Conservation (phyloP, 2,329 filamentous ascomycete species). For the Penicillium sp. region DNA sequence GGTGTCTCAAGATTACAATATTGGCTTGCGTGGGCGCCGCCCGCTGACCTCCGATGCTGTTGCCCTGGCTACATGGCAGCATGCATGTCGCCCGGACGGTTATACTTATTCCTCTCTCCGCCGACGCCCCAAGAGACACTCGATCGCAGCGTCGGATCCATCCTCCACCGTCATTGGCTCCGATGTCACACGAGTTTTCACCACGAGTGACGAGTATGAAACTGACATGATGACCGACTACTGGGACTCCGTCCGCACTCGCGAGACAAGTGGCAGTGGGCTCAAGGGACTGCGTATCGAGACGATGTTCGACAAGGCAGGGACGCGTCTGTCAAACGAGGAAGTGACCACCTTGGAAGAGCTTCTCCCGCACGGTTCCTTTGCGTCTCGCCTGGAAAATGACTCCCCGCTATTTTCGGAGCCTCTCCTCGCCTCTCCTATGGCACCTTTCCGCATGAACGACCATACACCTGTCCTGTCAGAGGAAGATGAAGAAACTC, state of each 20-base stretch:
- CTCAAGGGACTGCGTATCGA: slow-evolving; percentile 59
- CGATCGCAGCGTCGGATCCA: slow-evolving; percentile 58
- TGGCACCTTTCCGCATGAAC: slow-evolving; percentile 15
- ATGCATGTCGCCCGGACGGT: slow-evolving; percentile 19
- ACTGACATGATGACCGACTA: slow-evolving; percentile 62
- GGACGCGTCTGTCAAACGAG: slow-evolving; percentile 36
- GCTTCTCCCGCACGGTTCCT: slow-evolving; percentile 48
- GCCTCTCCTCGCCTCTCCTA: slow-evolving; percentile 10
- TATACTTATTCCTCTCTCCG: slow-evolving; percentile 27
- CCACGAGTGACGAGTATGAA: slow-evolving; percentile 61
- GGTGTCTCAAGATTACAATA: slow-evolving; percentile 25
- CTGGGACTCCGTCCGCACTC: slow-evolving; percentile 63
- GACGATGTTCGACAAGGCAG: slow-evolving; percentile 61
- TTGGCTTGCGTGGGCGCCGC: slow-evolving; percentile 24
- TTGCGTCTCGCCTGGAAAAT: slow-evolving; percentile 31
- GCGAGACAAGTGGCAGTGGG: slow-evolving; percentile 54
- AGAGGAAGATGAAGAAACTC: slow-evolving; percentile 29
- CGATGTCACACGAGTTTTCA: slow-evolving; percentile 58
- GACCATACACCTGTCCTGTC: slow-evolving; percentile 19
- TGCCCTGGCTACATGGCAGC: slow-evolving; percentile 29
- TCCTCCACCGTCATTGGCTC: slow-evolving; percentile 60
- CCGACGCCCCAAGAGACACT: slow-evolving; percentile 52
- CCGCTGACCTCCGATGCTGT: slow-evolving; percentile 30
- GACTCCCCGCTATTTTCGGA: slow-evolving; percentile 20
- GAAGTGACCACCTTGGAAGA: slow-evolving; percentile 49